phyloP scores from a whole-genome alignment of 2,329 filamentous ascomycete species.

The Trichophyton verrucosum region DNA sequence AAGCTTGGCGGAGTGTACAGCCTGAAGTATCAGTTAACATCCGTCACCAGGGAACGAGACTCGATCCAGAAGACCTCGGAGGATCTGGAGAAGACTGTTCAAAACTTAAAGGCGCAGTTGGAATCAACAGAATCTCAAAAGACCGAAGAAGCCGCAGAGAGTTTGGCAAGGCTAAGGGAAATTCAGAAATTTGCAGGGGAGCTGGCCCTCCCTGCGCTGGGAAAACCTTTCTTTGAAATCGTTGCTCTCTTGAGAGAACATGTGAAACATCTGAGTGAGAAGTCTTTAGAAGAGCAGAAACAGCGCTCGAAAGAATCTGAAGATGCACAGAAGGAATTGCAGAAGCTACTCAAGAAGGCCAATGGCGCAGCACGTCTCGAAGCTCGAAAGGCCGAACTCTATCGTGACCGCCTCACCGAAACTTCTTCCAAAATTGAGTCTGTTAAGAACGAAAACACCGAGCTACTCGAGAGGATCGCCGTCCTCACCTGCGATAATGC shows the following conservation, averaged over 20 bases:
- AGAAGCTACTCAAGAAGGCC: slow-evolving; percentile 22
- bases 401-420: slow-evolving; percentile 27
- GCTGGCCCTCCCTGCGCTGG: slow-evolving; percentile 21
- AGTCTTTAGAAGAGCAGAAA: slow-evolving; percentile 18
- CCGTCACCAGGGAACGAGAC: slow-evolving; percentile 23
- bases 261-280: background rate
- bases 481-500: slow-evolving; percentile 24
- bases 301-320: slow-evolving; percentile 1
- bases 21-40: slow-evolving; percentile 24
- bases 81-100: slow-evolving; percentile 24
- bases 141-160: slow-evolving; percentile 24
- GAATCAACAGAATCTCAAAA: slow-evolving; percentile 26
- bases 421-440: slow-evolving; percentile 26
- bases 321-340: slow-evolving; percentile 14
- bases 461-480: slow-evolving; percentile 24
- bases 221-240: slow-evolving; percentile 29
- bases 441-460: slow-evolving; percentile 29
- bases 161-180: slow-evolving; percentile 27
- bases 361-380: slow-evolving; percentile 20
- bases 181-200: slow-evolving; percentile 28
- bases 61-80: slow-evolving; percentile 25
- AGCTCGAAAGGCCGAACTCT: slow-evolving; percentile 25
- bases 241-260: slow-evolving; percentile 4
- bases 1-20: slow-evolving; percentile 25
- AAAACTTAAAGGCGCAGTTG: slow-evolving; percentile 29